Conservation (phyloP, 2,329 filamentous ascomycete genomes). For the Botryotinia globosa region DNA sequence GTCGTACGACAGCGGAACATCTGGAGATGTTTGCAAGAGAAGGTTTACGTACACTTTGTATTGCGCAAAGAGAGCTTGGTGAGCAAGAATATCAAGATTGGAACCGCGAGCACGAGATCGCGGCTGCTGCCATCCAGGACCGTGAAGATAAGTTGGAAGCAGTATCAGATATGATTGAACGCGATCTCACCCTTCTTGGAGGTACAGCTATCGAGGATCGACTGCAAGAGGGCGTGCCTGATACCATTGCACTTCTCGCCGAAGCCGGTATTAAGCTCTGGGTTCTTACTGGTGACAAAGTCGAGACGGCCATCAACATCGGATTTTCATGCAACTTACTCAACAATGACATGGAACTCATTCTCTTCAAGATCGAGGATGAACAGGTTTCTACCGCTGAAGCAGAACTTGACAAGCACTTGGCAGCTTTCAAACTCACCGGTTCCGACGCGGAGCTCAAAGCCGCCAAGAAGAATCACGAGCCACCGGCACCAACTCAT, state of each 20-base stretch:
- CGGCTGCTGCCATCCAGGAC: slow-evolving; percentile 77
- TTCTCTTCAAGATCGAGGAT: slow-evolving; percentile 82
- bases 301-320: slow-evolving; percentile 99
- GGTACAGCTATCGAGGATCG: slow-evolving; percentile 97
- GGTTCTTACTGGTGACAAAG: slow-evolving; percentile 97
- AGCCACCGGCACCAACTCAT: slow-evolving; percentile 82
- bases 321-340: slow-evolving; percentile 98
- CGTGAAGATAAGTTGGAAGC: slow-evolving; percentile 92
- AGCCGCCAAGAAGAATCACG: slow-evolving; percentile 76
- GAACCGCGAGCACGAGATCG: slow-evolving; percentile 83
- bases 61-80: slow-evolving; percentile 75
- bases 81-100: slow-evolving; percentile 83
- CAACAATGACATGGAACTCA: slow-evolving; percentile 96
- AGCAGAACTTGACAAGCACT: slow-evolving; percentile 69
- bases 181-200: slow-evolving; percentile 80
- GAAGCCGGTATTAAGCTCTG: slow-evolving; percentile 97
- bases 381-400: slow-evolving; percentile 63
- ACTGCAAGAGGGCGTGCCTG: slow-evolving; percentile 92
- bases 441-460: slow-evolving; percentile 84
- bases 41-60: slow-evolving; percentile 89
- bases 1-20: slow-evolving; percentile 83
- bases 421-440: slow-evolving; percentile 71
- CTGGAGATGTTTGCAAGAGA: slow-evolving; percentile 96
- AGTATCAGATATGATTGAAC: slow-evolving; percentile 86
- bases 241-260: slow-evolving; percentile 87